Evolutionary conservation across 805 yeast species (phyloP).

Genomic region (Cyberlindnera nakhonratchasimensis): DNA sequence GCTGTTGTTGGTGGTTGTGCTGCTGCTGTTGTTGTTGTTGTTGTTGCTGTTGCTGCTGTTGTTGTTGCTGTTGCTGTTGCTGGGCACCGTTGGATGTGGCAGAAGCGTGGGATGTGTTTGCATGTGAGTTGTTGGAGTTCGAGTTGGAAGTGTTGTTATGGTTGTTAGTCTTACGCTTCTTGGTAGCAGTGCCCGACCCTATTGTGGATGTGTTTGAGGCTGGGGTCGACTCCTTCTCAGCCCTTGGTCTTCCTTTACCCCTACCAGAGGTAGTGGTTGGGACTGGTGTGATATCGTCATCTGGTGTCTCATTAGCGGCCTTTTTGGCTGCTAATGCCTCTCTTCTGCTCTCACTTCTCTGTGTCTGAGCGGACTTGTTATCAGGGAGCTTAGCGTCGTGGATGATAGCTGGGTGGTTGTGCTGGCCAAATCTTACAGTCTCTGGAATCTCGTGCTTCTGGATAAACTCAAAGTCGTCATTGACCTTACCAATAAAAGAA

Average conservation of each 20-base stretch:
- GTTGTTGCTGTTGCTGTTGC: slow-evolving; percentile 3
- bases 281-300: slow-evolving; percentile 22
- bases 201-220: slow-evolving; percentile 5
- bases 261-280: slow-evolving; percentile 14
- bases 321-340: slow-evolving; percentile 91
- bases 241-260: slow-evolving; percentile 21
- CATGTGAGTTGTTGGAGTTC: not conserved
- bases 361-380: slow-evolving; percentile 63
- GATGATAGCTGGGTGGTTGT: slow-evolving; percentile 89
- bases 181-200: slow-evolving; percentile 4
- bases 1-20: slow-evolving; percentile 5
- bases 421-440: slow-evolving; percentile 68
- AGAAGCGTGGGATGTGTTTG: not conserved
- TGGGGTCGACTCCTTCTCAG: slow-evolving; percentile 26
- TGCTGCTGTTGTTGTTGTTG: slow-evolving; percentile 5
- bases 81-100: not conserved
- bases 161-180: slow-evolving; percentile 26
- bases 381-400: slow-evolving; percentile 49
- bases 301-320: slow-evolving; percentile 41
- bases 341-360: slow-evolving; percentile 79
- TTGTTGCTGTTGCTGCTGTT: slow-evolving; percentile 7
- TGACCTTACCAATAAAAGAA: slow-evolving; percentile 67
- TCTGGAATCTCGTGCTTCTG: slow-evolving; percentile 80
- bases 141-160: not conserved
- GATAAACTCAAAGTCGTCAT: slow-evolving; percentile 76